Evolutionary conservation across 202 grass and related monocot genomes (phyloP).

Genomic region (Panicum virgatum): DNA sequence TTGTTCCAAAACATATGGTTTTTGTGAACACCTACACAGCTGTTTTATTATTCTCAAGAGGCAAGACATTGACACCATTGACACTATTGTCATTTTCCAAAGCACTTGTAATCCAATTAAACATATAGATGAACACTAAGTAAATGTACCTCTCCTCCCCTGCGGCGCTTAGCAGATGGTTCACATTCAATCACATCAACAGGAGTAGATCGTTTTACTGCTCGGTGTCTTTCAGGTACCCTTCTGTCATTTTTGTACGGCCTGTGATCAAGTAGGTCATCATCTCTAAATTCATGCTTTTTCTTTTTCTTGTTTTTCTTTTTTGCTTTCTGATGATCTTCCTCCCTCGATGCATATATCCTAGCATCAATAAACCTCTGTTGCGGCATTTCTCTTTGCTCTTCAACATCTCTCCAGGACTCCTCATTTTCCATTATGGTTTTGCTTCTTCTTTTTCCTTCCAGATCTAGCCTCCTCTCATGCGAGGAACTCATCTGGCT

Average conservation of each 20-base stretch:
- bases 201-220: slow-evolving; percentile 55
- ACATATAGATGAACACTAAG: slow-evolving; percentile 14
- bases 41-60: too few relatives aligned
- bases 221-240: slow-evolving; percentile 61
- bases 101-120: slow-evolving; percentile 16
- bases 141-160: slow-evolving; percentile 83
- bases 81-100: neutral
- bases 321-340: slow-evolving; percentile 76
- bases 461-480: slow-evolving; percentile 41
- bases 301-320: slow-evolving; percentile 97
- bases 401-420: slow-evolving; percentile 61
- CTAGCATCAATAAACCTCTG: slow-evolving; percentile 66
- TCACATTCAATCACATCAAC: slow-evolving; percentile 56
- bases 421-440: slow-evolving; percentile 35
- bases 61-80: neutral
- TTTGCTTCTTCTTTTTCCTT: slow-evolving; percentile 58
- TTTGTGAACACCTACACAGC: too few relatives aligned
- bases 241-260: slow-evolving; percentile 91
- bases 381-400: slow-evolving; percentile 56
- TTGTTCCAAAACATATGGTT: too few relatives aligned
- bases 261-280: slow-evolving; percentile 70
- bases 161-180: slow-evolving; percentile 68
- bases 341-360: slow-evolving; percentile 59
- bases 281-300: slow-evolving; percentile 84
- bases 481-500: slow-evolving; percentile 50